Base-by-base conservation (phyloP, 2,329 filamentous ascomycete species). In the Trichoderma brevicompactum region DNA sequence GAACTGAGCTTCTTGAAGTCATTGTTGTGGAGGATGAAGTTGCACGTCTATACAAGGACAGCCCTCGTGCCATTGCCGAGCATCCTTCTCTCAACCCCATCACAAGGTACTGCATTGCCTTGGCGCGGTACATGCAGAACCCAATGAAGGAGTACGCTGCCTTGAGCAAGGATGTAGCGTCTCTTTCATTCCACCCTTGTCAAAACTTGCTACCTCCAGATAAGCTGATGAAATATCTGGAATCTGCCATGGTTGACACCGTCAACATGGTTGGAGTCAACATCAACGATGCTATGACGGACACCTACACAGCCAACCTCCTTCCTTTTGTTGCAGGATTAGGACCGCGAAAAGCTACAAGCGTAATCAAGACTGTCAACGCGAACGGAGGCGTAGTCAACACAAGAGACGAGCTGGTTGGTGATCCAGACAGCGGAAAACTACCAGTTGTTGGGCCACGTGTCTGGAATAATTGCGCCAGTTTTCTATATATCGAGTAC, bases 161-260 rank as follows among this genome's bases (percentile, higher is more conserved):
- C 1, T 85, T 99, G 52, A 94, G 93, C 64, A 92, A 90, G 71
- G 94, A 98, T 73, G 88, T 98, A 67, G 82, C 89, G 12, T 96
- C 94, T 1, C 85, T 99, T 67, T 86, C 89, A 19, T 97, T 97
- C 78, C 93, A 97, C 71, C 87, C 92, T 3, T 94, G 93, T 72
- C 95, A 99, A 76, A 90, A 94, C 67, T 85, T 97, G 36, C 84
- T 99, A 13, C 90, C 94, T 0, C 87, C 93, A 67, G 94, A 98
- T 43, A 94, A 96, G 79, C 83, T 99, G 44, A 81, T 89, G 68
- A 93, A 92, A 75, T 88, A 92, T 67, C 84, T 99, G 15, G 95
- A 99, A 73, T 96, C 92, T n/a, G 92, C 94, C 50, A 92, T 99
- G 87, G 94, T 99, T 10, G 95, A 99, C 75, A 97, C 97, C 85